Percentiles rank a stretch among this genome's conserved stretches.
phyloP scores from a whole-genome alignment of 2,329 filamentous ascomycete species.

The Apiospora hydei region DNA sequence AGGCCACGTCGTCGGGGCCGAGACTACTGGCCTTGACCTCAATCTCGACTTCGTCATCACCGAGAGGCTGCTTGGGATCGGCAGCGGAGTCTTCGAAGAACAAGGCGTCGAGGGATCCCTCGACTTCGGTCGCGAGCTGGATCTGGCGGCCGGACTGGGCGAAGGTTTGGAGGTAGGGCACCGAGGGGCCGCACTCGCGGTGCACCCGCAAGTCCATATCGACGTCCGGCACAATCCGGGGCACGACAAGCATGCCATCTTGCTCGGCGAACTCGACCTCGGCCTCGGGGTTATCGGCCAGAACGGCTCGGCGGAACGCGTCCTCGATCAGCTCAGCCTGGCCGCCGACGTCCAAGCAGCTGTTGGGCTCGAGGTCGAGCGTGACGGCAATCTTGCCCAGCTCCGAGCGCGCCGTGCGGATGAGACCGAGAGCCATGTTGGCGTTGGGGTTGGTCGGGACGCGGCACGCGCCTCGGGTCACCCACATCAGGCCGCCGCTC shows the following conservation, averaged over 20 bases:
- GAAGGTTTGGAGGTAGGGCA: conserved; percentile 33
- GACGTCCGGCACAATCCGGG: conserved; percentile 33
- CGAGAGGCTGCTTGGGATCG: conserved; percentile 33
- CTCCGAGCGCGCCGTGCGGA: conserved; percentile 38
- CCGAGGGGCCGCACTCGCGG: conserved; percentile 32
- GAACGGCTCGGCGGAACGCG: conserved; percentile 13
- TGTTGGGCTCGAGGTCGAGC: conserved; percentile 39
- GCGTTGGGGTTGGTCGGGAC: conserved; percentile 32
- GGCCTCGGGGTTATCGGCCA: conserved; percentile 30
- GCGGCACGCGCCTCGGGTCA: conserved; percentile 34
- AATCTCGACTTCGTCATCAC: conserved; percentile 45
- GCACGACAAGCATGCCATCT: conserved; percentile 33
- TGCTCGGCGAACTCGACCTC: conserved; percentile 34
- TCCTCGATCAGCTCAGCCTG: conserved; percentile 28
- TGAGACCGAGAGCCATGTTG: conserved; percentile 36
- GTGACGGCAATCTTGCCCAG: conserved; percentile 33
- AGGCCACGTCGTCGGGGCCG: conserved; percentile 37
- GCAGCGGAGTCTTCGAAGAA: conserved; percentile 28
- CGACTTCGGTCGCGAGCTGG: conserved; percentile 27
- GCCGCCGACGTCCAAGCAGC: conserved; percentile 31
- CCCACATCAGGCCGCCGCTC: conserved; percentile 34
- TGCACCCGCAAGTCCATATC: conserved; percentile 36
- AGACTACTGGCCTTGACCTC: conserved; percentile 39
- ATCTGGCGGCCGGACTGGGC: conserved; percentile 30
- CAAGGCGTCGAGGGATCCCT: conserved; percentile 30